Conservation (phyloP, 352 stramenopile species). For the Halophytophthora batemanensis region DNA sequence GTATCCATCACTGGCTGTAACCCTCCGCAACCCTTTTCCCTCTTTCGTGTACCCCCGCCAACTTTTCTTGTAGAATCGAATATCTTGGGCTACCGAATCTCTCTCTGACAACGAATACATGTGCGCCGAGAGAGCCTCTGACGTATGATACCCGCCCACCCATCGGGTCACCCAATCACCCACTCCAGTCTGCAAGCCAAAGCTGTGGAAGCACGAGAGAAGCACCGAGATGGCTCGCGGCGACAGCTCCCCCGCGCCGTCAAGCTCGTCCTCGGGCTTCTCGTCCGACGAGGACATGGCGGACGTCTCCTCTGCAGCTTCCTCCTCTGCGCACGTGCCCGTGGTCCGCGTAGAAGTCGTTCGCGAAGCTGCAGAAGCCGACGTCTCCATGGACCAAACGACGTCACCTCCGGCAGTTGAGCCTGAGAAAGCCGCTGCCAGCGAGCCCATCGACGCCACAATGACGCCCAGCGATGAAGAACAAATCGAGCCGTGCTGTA, state of each 20-base stretch:
- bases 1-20: no score
- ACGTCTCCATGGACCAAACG: not conserved
- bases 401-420: no score
- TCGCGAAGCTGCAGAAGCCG: constrained; percentile 16
- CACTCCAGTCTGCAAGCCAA: no score
- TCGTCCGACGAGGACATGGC: constrained; percentile 41
- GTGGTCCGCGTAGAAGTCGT: constrained; percentile 29
- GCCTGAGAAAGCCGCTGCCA: not conserved
- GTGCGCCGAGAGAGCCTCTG: no score
- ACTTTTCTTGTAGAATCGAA: no score
- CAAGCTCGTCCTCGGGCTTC: constrained; percentile 39
- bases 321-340: not conserved
- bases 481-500: constrained; percentile 18
- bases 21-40: no score
- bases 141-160: not conserved
- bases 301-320: constrained; percentile 1
- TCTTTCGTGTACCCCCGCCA: no score
- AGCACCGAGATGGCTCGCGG: constrained; percentile 17
- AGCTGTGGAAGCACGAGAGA: no score
- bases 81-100: no score
- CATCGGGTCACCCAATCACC: not conserved
- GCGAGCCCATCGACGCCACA: not conserved
- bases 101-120: no score
- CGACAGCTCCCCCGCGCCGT: constrained; percentile 3
- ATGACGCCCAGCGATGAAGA: not conserved